Evolutionary conservation across 129 eudicot species (phyloP).

Genomic region (Helichrysum umbraculigerum): DNA sequence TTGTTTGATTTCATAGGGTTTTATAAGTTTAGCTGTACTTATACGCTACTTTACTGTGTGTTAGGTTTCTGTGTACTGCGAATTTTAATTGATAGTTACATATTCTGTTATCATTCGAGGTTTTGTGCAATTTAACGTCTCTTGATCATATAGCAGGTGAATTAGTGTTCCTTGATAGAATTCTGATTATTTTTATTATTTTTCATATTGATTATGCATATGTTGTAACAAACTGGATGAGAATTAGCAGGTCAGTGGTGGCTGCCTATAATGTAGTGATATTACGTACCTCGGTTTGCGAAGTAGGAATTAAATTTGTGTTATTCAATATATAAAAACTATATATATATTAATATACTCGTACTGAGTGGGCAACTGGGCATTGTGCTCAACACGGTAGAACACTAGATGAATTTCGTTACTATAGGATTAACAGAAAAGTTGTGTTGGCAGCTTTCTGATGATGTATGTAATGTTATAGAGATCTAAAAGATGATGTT

Average conservation of each 20-base stretch:
- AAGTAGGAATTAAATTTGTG: background rate
- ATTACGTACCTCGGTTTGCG: too few species aligned
- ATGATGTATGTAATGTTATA: too few species aligned
- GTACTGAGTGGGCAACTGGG: too few species aligned
- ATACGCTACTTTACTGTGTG: background rate
- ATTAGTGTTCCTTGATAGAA: background rate
- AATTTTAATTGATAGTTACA: background rate
- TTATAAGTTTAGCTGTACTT: background rate
- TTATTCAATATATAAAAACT: too few species aligned
- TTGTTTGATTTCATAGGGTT: slow-evolving; percentile 9
- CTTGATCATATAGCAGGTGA: background rate
- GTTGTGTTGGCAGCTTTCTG: too few species aligned
- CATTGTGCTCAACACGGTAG: too few species aligned
- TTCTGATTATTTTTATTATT: too few species aligned
- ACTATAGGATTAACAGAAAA: too few species aligned
- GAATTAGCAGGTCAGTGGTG: background rate
- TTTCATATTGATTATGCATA: background rate
- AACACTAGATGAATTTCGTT: too few species aligned
- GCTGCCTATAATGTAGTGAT: too few species aligned
- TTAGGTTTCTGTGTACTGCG: background rate
- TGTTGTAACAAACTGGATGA: background rate
- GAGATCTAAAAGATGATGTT: too few species aligned
- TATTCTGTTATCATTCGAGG: background rate
- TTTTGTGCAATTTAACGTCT: background rate
- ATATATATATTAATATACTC: background rate